These are phyloP conservation scores for Trichosporon sp. DNA, from an alignment of 1,284 basidiomycete species.

Conservation along the genomic window DNA sequence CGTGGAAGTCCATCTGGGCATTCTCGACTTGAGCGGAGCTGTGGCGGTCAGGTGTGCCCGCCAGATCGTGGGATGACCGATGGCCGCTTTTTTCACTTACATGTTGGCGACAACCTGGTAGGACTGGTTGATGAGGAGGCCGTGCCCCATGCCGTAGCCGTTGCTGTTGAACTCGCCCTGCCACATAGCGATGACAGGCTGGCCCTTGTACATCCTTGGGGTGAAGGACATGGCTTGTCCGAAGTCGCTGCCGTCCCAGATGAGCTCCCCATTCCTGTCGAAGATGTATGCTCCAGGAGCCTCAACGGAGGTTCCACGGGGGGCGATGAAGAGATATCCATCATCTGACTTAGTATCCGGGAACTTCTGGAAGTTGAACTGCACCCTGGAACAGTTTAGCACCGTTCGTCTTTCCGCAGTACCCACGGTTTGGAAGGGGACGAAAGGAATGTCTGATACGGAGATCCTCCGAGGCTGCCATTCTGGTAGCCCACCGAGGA, in stretches of 20 bases:
- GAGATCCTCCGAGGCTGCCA: conserved; percentile 35
- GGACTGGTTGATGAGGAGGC: conserved; percentile 37
- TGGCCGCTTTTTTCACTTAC: conserved; percentile 24
- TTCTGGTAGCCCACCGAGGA: conserved; percentile 28
- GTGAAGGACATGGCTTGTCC: conserved; percentile 43
- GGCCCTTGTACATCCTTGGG: conserved; percentile 33
- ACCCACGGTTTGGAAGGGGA: conserved; percentile 35
- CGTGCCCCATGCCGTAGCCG: conserved; percentile 39
- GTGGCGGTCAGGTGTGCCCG: neutral
- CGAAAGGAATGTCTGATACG: conserved; percentile 37
- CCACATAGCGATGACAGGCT: conserved; percentile 42
- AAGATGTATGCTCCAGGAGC: conserved; percentile 36
- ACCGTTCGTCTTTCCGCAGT: neutral
- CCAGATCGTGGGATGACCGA: no score
- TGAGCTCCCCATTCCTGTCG: conserved; percentile 39
- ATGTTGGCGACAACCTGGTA: conserved; percentile 43
- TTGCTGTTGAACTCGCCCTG: conserved; percentile 37
- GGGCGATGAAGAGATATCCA: conserved; percentile 40
- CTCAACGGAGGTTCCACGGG: conserved; percentile 37
- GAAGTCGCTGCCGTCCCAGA: conserved; percentile 41
- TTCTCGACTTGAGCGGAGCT: conserved; percentile 22
- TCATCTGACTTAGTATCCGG: conserved; percentile 24
- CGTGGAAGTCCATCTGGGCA: conserved; percentile 37
- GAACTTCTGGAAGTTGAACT: conserved; percentile 36
- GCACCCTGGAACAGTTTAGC: conserved; percentile 25